phyloP scores from a whole-genome alignment of 805 yeast species.

The Saccharomycopsis schoenii region DNA sequence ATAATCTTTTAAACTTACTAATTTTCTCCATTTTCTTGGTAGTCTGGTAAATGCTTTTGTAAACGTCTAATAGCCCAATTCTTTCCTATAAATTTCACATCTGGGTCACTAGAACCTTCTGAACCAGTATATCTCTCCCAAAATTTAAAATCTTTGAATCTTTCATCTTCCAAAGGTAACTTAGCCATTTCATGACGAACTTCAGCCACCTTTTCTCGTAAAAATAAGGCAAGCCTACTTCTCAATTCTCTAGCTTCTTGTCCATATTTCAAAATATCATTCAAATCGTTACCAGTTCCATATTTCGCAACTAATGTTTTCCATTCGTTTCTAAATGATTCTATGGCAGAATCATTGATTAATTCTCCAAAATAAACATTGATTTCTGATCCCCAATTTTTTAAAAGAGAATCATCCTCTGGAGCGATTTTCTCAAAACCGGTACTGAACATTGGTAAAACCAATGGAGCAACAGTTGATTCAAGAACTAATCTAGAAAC shows the following conservation, averaged over 20 bases:
- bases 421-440: slow-evolving; percentile 88
- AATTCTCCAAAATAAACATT: slow-evolving; percentile 65
- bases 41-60: slow-evolving; percentile 31
- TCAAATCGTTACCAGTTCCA: slow-evolving; percentile 44
- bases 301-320: slow-evolving; percentile 44
- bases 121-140: slow-evolving; percentile 62
- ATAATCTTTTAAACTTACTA: neutral
- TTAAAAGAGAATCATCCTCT: slow-evolving; percentile 54
- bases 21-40: neutral
- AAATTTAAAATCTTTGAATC: slow-evolving; percentile 58
- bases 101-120: slow-evolving; percentile 61
- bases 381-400: slow-evolving; percentile 56
- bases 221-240: slow-evolving; percentile 54
- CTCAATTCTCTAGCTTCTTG: slow-evolving; percentile 56
- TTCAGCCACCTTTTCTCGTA: slow-evolving; percentile 52
- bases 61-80: slow-evolving; percentile 76
- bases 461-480: slow-evolving; percentile 71
- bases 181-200: slow-evolving; percentile 32
- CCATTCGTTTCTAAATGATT: slow-evolving; percentile 63
- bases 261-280: slow-evolving; percentile 54
- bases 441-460: slow-evolving; percentile 74
- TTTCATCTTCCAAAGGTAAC: slow-evolving; percentile 48
- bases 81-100: slow-evolving; percentile 60
- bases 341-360: slow-evolving; percentile 50
- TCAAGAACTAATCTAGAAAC: slow-evolving; percentile 76